Evolutionary conservation across 1,284 basidiomycete species (phyloP), one percentile per base, ranked within the genome.

Genomic region (Cronartium quercuum): DNA sequence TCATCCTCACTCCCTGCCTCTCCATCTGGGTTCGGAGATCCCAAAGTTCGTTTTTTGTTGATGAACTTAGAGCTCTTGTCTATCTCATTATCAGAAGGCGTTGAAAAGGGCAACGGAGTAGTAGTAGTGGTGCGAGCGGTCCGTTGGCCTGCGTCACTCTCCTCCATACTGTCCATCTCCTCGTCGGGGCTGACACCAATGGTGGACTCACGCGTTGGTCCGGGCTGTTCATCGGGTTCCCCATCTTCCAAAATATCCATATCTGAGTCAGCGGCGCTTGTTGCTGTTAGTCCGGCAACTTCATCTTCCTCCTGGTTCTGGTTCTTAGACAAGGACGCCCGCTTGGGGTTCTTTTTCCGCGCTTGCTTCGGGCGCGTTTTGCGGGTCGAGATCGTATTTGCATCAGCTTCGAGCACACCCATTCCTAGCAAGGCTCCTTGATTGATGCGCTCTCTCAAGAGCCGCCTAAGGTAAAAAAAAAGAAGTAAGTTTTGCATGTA

Each of bases 1-100:
- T 70, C 68, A 9, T 44, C 12, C 57, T 62, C 47, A 51, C 57
- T 63, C 44, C 41, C 69, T 18, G 13, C 61, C 7, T 64, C 69
- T 35, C 10, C 58, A 34, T 42, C 24, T 3, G 10, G 18, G 21
- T 51, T 34, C 12, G 47, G 21, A 60, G 51, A 47, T 6, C n/a
- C 61, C 6, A 63, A 44, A 64, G 29, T 44, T n/a, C 69, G 40
- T 51, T 71, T 71, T 34, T 44, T 41, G 38, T 37, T 61, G 4
- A n/a, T 41, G n/a, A 71, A 37, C 9, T 71, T 41, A 29, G n/a
- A 13, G 29, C 34, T 38, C 41, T 38, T 44, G 29, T 21, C 37
- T 15, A 63, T 57, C 15, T 42, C 42, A 29, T 37, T 6, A 13
- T 37, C 13, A 7, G 67, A 69, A 41, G 34, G 18, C 18, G 57